Percentiles rank a stretch among this genome's conserved stretches.
Evolutionary conservation across 1,284 basidiomycete species (phyloP).

Genomic region (Grifola frondosa): DNA sequence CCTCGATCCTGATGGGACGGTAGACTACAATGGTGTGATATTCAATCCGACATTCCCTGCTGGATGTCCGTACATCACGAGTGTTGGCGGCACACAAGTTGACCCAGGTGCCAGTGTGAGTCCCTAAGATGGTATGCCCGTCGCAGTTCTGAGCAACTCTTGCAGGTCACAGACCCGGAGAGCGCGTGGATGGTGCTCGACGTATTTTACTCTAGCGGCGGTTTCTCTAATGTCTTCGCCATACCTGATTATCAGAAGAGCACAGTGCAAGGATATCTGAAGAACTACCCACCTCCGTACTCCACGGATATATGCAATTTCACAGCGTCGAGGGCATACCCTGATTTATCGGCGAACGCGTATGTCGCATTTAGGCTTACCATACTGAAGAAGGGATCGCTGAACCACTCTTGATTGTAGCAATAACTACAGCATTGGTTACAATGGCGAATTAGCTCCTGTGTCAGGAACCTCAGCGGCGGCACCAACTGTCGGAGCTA

Average conservation of each 20-base stretch:
- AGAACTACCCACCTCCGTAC: constrained; percentile 14
- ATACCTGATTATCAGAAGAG: constrained; percentile 30
- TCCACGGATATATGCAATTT: constrained; percentile 7
- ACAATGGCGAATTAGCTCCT: constrained; percentile 33
- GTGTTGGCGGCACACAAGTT: constrained; percentile 57
- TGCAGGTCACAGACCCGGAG: constrained; percentile 3
- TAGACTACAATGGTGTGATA: constrained; percentile 30
- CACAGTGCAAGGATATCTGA: constrained; percentile 16
- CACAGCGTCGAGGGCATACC: constrained; percentile 34
- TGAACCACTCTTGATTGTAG: too few species aligned
- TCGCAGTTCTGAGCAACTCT: too few species aligned
- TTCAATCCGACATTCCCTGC: constrained; percentile 58
- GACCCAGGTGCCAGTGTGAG: constrained; percentile 37
- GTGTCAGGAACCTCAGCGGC: constrained; percentile 46
- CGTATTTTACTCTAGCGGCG: constrained; percentile 10
- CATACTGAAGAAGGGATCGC: too few species aligned
- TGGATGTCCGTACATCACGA: constrained; percentile 56
- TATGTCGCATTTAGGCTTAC: not conserved
- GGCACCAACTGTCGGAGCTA: constrained; percentile 34
- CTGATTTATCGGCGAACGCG: constrained; percentile 39
- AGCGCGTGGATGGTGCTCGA: constrained; percentile 2
- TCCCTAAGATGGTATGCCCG: too few species aligned
- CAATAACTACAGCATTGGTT: constrained; percentile 22
- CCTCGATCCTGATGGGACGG: constrained; percentile 41
- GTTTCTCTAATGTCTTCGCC: constrained; percentile 35